phyloP scores from a whole-genome alignment of 495 filamentous ascomycete species.

The Daldinia loculata region DNA sequence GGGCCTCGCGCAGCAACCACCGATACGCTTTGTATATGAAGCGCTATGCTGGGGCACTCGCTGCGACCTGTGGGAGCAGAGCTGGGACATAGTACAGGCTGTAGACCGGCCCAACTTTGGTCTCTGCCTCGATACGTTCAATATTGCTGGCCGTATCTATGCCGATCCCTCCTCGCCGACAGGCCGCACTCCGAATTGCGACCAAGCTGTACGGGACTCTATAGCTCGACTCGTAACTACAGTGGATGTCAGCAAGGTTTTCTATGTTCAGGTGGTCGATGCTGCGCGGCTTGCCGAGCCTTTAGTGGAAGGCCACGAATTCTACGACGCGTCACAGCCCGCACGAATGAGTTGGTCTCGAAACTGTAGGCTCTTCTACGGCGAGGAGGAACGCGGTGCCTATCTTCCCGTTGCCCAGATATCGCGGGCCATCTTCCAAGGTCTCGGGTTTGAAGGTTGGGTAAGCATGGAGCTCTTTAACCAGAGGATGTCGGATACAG shows the following conservation, averaged over 20 bases:
- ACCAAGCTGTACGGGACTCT: conserved; percentile 64
- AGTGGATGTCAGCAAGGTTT: conserved; percentile 74
- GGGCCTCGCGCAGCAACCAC: conserved; percentile 60
- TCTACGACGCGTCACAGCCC: conserved; percentile 69
- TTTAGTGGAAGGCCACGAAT: conserved; percentile 68
- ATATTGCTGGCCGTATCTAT: conserved; percentile 78
- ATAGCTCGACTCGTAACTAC: conserved; percentile 63
- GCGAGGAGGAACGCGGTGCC: conserved; percentile 72
- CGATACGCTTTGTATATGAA: conserved; percentile 80
- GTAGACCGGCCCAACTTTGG: conserved; percentile 80
- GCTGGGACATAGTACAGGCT: conserved; percentile 71
- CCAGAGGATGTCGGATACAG: conserved; percentile 64
- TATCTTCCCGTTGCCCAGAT: conserved; percentile 77
- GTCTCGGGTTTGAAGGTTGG: conserved; percentile 76
- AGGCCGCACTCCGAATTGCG: conserved; percentile 66
- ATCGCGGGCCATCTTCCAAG: conserved; percentile 67
- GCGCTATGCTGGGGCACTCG: conserved; percentile 78
- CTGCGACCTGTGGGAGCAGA: conserved; percentile 74
- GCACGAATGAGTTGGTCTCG: conserved; percentile 82
- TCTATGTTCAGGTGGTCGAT: conserved; percentile 83
- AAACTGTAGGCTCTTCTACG: conserved; percentile 79
- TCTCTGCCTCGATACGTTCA: conserved; percentile 82
- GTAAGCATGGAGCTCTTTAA: conserved; percentile 84
- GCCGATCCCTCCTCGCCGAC: conserved; percentile 68
- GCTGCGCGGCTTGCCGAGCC: conserved; percentile 70